phyloP scores from a whole-genome alignment of 805 yeast species.

The Hagleromyces aurorensis region DNA sequence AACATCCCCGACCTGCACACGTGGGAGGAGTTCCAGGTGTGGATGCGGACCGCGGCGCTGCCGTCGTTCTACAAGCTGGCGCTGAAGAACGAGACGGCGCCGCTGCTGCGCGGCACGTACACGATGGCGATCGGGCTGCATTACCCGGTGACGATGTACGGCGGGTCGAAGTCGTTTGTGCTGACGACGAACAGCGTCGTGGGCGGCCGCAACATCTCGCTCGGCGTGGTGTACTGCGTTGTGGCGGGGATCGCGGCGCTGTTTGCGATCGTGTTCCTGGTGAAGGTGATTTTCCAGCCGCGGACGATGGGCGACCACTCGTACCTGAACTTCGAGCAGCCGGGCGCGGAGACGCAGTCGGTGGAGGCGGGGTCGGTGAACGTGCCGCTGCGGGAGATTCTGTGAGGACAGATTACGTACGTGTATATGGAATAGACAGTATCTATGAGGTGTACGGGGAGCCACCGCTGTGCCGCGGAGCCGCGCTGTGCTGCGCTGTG shows the following conservation, averaged over 20 bases:
- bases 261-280: constrained; percentile 65
- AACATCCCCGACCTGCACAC: constrained; percentile 61
- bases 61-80: constrained; percentile 84
- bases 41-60: constrained; percentile 92
- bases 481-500: too few relatives aligned
- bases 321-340: constrained; percentile 39
- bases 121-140: constrained; percentile 58
- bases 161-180: constrained; percentile 82
- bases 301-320: constrained; percentile 77
- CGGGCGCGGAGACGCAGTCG: constrained; percentile 2
- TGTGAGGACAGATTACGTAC: constrained; percentile 5
- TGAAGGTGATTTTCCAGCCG: constrained; percentile 80
- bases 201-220: constrained; percentile 80
- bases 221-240: constrained; percentile 78
- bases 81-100: constrained; percentile 54
- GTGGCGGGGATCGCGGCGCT: constrained; percentile 72
- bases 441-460: too few relatives aligned
- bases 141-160: constrained; percentile 75
- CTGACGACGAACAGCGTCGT: constrained; percentile 73
- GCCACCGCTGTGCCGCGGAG: too few relatives aligned
- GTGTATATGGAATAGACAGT: constrained; percentile 1
- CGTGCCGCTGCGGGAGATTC: constrained; percentile 17
- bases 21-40: constrained; percentile 69
- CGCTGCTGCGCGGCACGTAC: constrained; percentile 61
- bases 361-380: constrained; percentile 4